These are phyloP conservation scores for Schwanniomyces yamadae DNA, from an alignment of 805 yeast species.

Conservation along the genomic window DNA sequence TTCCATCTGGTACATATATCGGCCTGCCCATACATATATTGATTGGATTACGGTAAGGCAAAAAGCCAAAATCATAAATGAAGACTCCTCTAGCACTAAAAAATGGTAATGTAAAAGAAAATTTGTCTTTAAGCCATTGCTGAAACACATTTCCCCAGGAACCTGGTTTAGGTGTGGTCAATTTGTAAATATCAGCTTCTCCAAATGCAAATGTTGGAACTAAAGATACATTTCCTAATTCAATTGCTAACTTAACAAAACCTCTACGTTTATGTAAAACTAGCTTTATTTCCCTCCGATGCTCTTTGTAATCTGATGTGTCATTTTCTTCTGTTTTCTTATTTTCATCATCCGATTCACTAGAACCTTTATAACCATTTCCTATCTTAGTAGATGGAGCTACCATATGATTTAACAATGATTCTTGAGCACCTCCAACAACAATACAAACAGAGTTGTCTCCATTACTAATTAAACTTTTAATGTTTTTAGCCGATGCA, in stretches of 20 bases:
- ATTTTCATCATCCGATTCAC: slow-evolving; percentile 11
- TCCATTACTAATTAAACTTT: slow-evolving; percentile 55
- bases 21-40: slow-evolving; percentile 75
- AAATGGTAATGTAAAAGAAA: slow-evolving; percentile 87
- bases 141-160: slow-evolving; percentile 58
- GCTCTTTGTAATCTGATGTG: not conserved
- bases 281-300: slow-evolving; percentile 54
- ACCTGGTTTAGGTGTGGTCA: slow-evolving; percentile 40
- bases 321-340: slow-evolving; percentile 3
- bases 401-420: slow-evolving; percentile 52
- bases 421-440: slow-evolving; percentile 94
- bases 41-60: slow-evolving; percentile 83
- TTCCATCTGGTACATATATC: slow-evolving; percentile 50
- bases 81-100: slow-evolving; percentile 91
- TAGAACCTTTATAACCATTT: slow-evolving; percentile 25
- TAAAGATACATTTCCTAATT: slow-evolving; percentile 69
- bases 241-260: slow-evolving; percentile 81
- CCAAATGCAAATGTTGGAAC: slow-evolving; percentile 94
- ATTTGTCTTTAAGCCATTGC: slow-evolving; percentile 62
- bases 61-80: slow-evolving; percentile 85
- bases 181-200: slow-evolving; percentile 62
- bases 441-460: slow-evolving; percentile 84
- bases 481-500: slow-evolving; percentile 73
- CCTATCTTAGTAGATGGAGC: slow-evolving; percentile 33
- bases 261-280: slow-evolving; percentile 82